Evolutionary conservation across 371 early-diverging fungal genomes (phyloP), one percentile per base, ranked within the genome.

Genomic region (Syncephalastrum monosporum): DNA sequence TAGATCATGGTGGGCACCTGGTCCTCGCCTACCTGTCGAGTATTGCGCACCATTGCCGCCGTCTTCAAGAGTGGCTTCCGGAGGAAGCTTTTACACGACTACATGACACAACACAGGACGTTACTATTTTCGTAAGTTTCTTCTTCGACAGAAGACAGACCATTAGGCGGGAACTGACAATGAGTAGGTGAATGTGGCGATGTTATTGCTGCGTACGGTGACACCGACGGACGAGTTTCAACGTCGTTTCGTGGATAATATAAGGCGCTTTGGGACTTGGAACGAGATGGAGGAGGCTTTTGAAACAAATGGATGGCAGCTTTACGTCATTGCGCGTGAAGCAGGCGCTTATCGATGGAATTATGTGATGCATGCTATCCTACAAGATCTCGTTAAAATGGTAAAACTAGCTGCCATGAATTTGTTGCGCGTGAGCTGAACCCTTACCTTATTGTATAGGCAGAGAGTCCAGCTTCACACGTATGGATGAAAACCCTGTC

Each of bases 271-370:
- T 60, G 78, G 74, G 8, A 27, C 33, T 8, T 74, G 72, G 72
- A 42, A 71, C 17, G 42, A 57, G 5, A 7, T 15, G 1, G 51
- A 25, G 1, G 33, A 57, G 15, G 42, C n/a, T 0, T 71, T 61
- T 52, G 55, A 47, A 16, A 49, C 19, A 6, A 70, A 72, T 54
- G 64, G 61, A 5, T 72, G 73, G 71, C 49, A 70, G 14, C 19
- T 77, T 1, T 77, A 72, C 54, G 27, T 63, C 4, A 65, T 74
- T 21, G 72, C 67, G 12, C 57, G 55, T n/a, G 72, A 70, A 41
- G 78, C 78, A 3, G 75, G 73, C 1, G 44, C 42, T 7, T 63
- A 61, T 38, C 63, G 67, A 50, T 74, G 73, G 71, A 69, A 65
- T 42, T 53, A 57, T 21, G 15, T 77, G 15, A 72, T 77, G 74